Conservation (phyloP, 352 stramenopile species). For the Pythium phragmitis region DNA sequence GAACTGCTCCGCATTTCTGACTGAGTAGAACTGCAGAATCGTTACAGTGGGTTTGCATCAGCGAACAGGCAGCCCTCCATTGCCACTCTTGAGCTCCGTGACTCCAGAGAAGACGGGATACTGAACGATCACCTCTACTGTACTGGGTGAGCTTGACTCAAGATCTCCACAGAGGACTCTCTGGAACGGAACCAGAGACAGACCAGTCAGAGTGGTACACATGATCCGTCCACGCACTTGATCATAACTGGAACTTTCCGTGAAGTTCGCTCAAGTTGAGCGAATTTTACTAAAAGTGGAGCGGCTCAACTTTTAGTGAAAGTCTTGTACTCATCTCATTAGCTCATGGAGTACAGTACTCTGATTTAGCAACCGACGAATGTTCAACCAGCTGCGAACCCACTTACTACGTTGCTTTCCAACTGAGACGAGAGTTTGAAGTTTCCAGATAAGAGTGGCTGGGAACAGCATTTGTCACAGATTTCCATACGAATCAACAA, state of each 20-base stretch:
- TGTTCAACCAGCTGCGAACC: constrained; percentile 5
- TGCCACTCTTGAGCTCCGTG: no score
- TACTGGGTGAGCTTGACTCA: no score
- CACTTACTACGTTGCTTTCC: neutral
- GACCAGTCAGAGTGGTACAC: constrained; percentile 14
- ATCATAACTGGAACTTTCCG: constrained; percentile 15
- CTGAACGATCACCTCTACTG: no score
- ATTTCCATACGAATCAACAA: constrained; percentile 9
- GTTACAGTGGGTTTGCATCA: no score
- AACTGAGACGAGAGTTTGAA: constrained; percentile 10
- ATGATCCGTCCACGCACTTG: constrained; percentile 16
- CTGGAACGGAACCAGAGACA: constrained; percentile 20
- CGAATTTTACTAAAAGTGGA: neutral
- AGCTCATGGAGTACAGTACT: neutral
- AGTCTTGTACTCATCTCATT: no score
- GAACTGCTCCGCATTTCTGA: no score
- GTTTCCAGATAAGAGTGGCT: constrained; percentile 11
- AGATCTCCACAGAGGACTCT: no score
- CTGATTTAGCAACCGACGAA: constrained; percentile 10
- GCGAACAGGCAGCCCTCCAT: no score
- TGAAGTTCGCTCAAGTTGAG: constrained; percentile 11
- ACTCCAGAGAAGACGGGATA: no score
- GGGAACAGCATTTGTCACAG: constrained; percentile 18
- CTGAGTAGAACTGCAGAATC: no score
- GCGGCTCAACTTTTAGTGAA: no score